Evolutionary conservation across 352 stramenopile genomes (phyloP).

Genomic region (Peronospora tabacina): DNA sequence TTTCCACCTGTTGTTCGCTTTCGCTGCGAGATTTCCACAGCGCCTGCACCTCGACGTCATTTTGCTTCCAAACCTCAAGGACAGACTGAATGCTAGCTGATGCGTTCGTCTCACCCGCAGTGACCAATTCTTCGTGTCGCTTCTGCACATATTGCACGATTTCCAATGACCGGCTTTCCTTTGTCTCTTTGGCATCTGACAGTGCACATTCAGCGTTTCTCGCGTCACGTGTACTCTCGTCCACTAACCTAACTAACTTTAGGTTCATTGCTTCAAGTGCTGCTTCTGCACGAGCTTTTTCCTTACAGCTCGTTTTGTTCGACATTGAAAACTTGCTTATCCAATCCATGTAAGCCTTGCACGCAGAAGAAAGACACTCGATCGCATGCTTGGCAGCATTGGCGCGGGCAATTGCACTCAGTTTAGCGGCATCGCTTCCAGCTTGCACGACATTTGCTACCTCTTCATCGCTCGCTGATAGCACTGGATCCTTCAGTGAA

Average conservation of each 20-base stretch:
- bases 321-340: slow-evolving; percentile 30
- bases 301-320: slow-evolving; percentile 7
- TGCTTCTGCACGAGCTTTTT: slow-evolving; percentile 15
- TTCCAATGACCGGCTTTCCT: slow-evolving; percentile 25
- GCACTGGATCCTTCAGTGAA: slow-evolving; percentile 12
- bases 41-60: slow-evolving; percentile 30
- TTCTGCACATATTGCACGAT: slow-evolving; percentile 32
- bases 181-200: slow-evolving; percentile 20
- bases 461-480: slow-evolving; percentile 22
- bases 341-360: slow-evolving; percentile 31
- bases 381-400: slow-evolving; percentile 39
- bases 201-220: slow-evolving; percentile 21
- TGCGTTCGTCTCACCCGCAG: slow-evolving; percentile 23
- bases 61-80: slow-evolving; percentile 28
- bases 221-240: slow-evolving; percentile 21
- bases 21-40: slow-evolving; percentile 26
- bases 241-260: slow-evolving; percentile 14
- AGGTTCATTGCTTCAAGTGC: slow-evolving; percentile 24
- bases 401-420: slow-evolving; percentile 28
- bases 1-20: slow-evolving; percentile 18
- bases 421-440: slow-evolving; percentile 10
- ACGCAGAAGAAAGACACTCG: slow-evolving; percentile 32
- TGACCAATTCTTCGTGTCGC: slow-evolving; percentile 26
- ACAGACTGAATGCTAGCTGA: slow-evolving; percentile 31
- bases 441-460: slow-evolving; percentile 16